Percentiles rank a stretch among this genome's conserved stretches.
Conservation (phyloP, 768 basidiomycete genomes). For the Exidia glandulosa region DNA sequence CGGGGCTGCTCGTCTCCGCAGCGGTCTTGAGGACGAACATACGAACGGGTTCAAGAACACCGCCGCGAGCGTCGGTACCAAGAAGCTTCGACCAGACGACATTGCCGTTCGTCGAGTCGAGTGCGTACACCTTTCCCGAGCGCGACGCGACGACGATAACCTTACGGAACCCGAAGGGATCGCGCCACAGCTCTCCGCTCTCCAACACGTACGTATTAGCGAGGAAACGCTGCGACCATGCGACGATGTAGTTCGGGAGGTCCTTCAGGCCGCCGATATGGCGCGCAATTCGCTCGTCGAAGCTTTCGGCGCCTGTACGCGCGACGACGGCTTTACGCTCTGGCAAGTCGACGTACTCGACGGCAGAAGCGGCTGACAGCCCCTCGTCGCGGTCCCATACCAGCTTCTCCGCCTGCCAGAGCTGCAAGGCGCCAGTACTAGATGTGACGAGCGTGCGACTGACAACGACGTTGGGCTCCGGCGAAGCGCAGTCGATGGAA, state of each 20-base stretch:
- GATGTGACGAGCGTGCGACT: constrained; percentile 48
- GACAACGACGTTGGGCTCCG: constrained; percentile 24
- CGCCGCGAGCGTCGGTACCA: constrained; percentile 52
- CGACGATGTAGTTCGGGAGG: constrained; percentile 55
- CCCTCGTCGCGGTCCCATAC: constrained; percentile 79
- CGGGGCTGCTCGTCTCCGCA: constrained; percentile 33
- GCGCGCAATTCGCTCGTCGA: constrained; percentile 37
- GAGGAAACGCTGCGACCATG: constrained; percentile 61
- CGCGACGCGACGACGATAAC: constrained; percentile 62
- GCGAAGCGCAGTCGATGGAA: constrained; percentile 40
- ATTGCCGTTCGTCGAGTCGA: constrained; percentile 70
- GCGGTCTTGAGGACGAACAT: constrained; percentile 45
- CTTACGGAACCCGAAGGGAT: constrained; percentile 81
- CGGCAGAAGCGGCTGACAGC: constrained; percentile 48
- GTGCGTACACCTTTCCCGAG: constrained; percentile 66
- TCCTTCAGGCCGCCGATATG: constrained; percentile 53
- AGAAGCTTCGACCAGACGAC: constrained; percentile 74
- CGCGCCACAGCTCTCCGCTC: constrained; percentile 40
- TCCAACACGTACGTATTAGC: constrained; percentile 46
- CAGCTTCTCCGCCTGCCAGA: constrained; percentile 51
- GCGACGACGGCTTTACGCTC: constrained; percentile 35
- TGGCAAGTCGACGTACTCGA: constrained; percentile 70
- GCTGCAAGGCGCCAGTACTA: constrained; percentile 64
- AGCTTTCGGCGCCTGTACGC: constrained; percentile 31
- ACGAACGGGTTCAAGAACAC: constrained; percentile 44